Conservation (phyloP, 2,329 filamentous ascomycete genomes). For the Neofusicoccum kwambonambiense region DNA sequence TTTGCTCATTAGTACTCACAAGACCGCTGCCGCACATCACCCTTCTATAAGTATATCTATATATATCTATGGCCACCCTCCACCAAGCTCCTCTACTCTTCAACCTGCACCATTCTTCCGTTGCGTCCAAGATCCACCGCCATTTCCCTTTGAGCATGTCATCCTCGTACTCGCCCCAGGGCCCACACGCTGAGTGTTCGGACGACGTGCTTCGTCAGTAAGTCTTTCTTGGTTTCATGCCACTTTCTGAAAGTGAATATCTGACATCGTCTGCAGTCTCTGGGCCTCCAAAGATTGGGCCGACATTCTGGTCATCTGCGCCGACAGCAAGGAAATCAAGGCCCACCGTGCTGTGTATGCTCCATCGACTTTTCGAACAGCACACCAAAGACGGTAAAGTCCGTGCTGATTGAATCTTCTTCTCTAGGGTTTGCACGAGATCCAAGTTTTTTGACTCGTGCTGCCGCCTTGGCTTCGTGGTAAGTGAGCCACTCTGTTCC, state of each 20-base stretch:
- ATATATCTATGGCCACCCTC: neutral
- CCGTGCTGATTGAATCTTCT: neutral
- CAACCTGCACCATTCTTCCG: neutral
- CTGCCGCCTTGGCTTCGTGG: neutral
- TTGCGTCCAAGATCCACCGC: neutral
- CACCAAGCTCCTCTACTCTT: too few relatives aligned
- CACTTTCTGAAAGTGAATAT: neutral
- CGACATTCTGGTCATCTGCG: neutral
- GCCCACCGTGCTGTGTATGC: neutral
- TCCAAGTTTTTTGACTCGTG: neutral
- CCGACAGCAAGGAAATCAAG: neutral
- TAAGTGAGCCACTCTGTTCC: neutral
- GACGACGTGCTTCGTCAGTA: neutral
- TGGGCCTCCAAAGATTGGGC: neutral
- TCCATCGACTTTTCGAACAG: too few relatives aligned
- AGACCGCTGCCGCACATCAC: neutral
- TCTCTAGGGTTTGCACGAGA: neutral
- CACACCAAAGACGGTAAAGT: neutral
- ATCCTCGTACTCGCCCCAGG: neutral
- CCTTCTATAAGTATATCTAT: neutral
- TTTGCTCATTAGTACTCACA: neutral
- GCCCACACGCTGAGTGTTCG: neutral
- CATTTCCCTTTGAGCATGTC: neutral
- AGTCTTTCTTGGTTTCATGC: neutral
- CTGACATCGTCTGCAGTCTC: neutral